phyloP scores from a whole-genome alignment of 2,329 filamentous ascomycete species.

The Daldinia eschscholtzii region DNA sequence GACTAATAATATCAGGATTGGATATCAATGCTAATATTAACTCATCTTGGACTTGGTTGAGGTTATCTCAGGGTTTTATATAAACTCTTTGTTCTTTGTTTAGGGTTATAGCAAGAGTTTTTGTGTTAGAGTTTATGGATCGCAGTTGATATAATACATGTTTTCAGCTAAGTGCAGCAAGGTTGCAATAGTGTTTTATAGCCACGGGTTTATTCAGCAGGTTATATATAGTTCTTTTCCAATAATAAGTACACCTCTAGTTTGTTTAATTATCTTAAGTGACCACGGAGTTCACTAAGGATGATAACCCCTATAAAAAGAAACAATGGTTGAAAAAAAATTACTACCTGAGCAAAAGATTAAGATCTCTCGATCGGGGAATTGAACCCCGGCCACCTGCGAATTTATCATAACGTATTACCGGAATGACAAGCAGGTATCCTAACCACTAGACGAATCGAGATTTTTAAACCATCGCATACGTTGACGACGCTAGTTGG shows the following conservation, averaged over 20 bases:
- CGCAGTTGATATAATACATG: too few species aligned
- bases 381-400: constrained; percentile 53
- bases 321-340: not conserved
- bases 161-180: too few species aligned
- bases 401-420: constrained; percentile 13
- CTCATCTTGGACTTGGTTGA: not conserved
- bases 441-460: constrained; percentile 38
- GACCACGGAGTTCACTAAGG: not conserved
- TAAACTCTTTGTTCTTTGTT: not conserved
- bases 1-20: not conserved
- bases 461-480: constrained; percentile 10
- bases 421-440: constrained; percentile 33
- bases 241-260: too few species aligned
- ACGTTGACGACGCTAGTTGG: not conserved
- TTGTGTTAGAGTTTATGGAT: too few species aligned
- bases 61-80: not conserved
- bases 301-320: not conserved
- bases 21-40: not conserved
- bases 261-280: too few species aligned
- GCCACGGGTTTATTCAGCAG: too few species aligned
- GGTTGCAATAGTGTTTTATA: too few species aligned
- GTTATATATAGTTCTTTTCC: too few species aligned
- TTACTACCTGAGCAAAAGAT: not conserved
- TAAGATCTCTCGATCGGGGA: constrained; percentile 53
- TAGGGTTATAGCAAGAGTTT: not conserved